These are phyloP conservation scores for Globisporangium uncinulatum DNA, from an alignment of 352 stramenopile genomes.

Conservation along the genomic window DNA sequence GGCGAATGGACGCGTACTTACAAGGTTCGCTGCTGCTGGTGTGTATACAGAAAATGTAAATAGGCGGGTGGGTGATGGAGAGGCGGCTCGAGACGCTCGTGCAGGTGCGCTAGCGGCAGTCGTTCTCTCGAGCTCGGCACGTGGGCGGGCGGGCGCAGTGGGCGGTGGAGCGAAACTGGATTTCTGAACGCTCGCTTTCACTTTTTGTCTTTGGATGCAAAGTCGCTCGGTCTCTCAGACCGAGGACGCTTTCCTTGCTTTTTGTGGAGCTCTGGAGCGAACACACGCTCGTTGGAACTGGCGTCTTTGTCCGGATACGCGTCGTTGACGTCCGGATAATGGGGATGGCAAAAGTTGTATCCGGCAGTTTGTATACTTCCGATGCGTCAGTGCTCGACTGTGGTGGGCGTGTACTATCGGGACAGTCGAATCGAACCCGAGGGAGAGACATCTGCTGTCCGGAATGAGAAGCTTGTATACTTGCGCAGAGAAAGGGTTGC, in stretches of 20 bases:
- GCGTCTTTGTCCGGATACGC: neutral
- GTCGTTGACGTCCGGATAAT: no score
- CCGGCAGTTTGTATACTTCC: neutral
- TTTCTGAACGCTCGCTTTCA: neutral
- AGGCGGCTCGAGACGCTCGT: neutral
- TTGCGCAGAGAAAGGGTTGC: neutral
- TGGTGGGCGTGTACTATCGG: neutral
- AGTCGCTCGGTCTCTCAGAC: neutral
- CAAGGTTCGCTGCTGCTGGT: no score
- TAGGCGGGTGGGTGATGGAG: no score
- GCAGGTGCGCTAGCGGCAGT: neutral
- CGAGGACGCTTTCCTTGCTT: neutral
- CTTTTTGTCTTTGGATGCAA: neutral
- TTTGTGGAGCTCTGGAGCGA: neutral
- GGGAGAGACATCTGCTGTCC: neutral
- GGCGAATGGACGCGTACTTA: neutral
- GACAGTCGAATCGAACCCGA: neutral
- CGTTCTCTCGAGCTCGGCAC: no score
- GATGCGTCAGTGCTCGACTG: neutral
- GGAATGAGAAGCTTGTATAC: neutral
- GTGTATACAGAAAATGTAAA: neutral
- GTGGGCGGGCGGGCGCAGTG: neutral
- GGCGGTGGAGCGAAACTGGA: conserved; percentile 1
- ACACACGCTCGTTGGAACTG: neutral
- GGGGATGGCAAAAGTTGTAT: neutral